These are phyloP conservation scores for Ormosia semicastrata DNA, from an alignment of 306 rosid species.

Conservation along the genomic window DNA sequence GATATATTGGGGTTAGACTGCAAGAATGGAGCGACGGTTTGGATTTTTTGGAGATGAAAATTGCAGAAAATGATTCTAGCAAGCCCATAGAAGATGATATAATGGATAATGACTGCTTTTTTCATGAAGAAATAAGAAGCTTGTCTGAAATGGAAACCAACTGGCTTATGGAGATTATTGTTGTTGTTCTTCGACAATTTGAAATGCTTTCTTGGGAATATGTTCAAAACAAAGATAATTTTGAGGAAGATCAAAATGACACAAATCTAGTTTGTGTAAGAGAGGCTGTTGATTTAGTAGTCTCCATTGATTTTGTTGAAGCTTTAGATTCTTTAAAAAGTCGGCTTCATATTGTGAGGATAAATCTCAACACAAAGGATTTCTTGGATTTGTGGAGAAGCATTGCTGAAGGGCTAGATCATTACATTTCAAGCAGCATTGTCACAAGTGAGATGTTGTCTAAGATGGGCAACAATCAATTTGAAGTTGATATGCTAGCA, in stretches of 20 bases:
- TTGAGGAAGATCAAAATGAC: slow-evolving; percentile 34
- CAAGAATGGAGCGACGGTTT: slow-evolving; percentile 68
- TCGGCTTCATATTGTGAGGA: slow-evolving; percentile 44
- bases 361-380: slow-evolving; percentile 56
- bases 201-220: slow-evolving; percentile 63
- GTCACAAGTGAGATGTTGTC: slow-evolving; percentile 37
- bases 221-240: slow-evolving; percentile 40
- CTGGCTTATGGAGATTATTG: slow-evolving; percentile 73
- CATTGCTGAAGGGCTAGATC: slow-evolving; percentile 71
- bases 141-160: slow-evolving; percentile 67
- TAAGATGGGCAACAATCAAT: slow-evolving; percentile 39
- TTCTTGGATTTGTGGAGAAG: slow-evolving; percentile 78
- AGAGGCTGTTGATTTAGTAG: slow-evolving; percentile 35
- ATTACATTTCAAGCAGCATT: slow-evolving; percentile 51
- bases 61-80: slow-evolving; percentile 54
- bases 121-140: slow-evolving; percentile 57
- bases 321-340: slow-evolving; percentile 55
- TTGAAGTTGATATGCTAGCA: slow-evolving; percentile 62
- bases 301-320: slow-evolving; percentile 49
- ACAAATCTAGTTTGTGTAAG: slow-evolving; percentile 16
- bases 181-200: slow-evolving; percentile 59
- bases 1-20: slow-evolving; percentile 57
- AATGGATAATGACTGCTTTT: slow-evolving; percentile 41
- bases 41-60: slow-evolving; percentile 67
- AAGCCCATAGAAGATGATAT: slow-evolving; percentile 22